A percentile compares a stretch with the other conserved stretches of the same genome.
phyloP scores from a whole-genome alignment of 2,329 filamentous ascomycete genomes.

The Myriosclerotinia duriaeana region DNA sequence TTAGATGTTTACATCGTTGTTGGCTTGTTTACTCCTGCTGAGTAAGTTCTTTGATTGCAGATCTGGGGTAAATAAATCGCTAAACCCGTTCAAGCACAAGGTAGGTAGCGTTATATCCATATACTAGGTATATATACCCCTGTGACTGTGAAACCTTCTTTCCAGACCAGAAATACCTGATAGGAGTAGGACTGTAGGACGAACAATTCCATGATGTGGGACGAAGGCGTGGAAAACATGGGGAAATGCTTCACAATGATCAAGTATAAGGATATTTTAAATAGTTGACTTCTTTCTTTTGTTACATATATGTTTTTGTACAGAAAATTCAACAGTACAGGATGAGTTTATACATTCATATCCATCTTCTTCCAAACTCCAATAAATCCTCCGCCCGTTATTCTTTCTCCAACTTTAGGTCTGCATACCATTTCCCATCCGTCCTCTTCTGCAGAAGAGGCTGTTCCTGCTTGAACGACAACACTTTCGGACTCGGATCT shows the following conservation, averaged over 20 bases:
- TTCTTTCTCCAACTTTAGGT: constrained; percentile 50
- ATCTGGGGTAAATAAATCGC: constrained; percentile 22
- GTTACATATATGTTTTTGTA: background rate
- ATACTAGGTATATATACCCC: too few species aligned
- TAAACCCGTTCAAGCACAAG: background rate
- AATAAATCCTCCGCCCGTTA: constrained; percentile 52
- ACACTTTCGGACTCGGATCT: background rate
- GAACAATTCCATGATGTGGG: background rate
- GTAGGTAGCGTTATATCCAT: too few species aligned
- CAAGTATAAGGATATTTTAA: background rate
- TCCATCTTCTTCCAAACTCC: constrained; percentile 44
- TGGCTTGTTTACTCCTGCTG: background rate
- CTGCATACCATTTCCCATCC: constrained; percentile 51
- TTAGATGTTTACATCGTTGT: constrained; percentile 1
- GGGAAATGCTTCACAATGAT: too few species aligned
- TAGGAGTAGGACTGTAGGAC: too few species aligned
- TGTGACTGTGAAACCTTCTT: background rate
- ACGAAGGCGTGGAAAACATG: background rate
- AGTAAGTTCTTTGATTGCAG: constrained; percentile 16
- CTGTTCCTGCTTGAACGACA: background rate
- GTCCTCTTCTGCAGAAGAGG: constrained; percentile 21
- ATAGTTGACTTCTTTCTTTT: background rate
- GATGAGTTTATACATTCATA: background rate
- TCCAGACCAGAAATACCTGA: background rate
- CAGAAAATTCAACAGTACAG: background rate